phyloP scores from a whole-genome alignment of 1,139 yeast genomes.

The Insectozyma bohioensis region DNA sequence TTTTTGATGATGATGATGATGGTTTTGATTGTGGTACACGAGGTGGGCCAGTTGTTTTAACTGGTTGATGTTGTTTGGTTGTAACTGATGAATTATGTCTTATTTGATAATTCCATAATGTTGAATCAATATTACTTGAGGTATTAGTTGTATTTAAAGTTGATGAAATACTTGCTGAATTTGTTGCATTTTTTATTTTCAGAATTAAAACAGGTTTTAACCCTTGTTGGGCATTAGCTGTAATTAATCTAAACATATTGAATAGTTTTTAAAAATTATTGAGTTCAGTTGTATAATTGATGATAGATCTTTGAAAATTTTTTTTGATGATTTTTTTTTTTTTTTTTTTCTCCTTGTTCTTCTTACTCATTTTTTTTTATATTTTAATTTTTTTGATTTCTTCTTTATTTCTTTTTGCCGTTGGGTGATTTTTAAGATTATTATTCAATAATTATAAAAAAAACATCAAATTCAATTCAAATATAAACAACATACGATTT shows the following conservation, averaged over 20 bases:
- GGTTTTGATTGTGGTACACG: no score
- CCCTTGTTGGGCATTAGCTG: conserved; percentile 37
- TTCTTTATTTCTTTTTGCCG: conserved; percentile 1
- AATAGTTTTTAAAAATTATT: not conserved
- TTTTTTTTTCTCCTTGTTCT: not conserved
- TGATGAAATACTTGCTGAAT: conserved; percentile 12
- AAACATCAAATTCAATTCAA: no score
- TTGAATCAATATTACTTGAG: conserved; percentile 2
- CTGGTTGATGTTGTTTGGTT: no score
- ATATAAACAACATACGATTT: no score
- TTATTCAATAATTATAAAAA: not conserved
- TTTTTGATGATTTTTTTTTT: not conserved
- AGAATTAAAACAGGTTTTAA: conserved; percentile 41
- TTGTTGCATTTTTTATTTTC: conserved; percentile 36
- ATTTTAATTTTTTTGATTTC: not conserved
- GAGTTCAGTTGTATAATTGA: no score
- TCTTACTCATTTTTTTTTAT: not conserved
- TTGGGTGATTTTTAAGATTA: not conserved
- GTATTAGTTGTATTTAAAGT: conserved; percentile 5
- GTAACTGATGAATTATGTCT: conserved; percentile 12
- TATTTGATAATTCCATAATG: conserved; percentile 5
- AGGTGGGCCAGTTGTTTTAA: no score
- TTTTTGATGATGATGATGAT: no score
- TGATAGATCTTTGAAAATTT: no score
- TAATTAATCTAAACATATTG: conserved; percentile 41